These are phyloP conservation scores for Coemansia sp. DNA, from an alignment of 192 early-diverging fungal genomes.

Conservation along the genomic window DNA sequence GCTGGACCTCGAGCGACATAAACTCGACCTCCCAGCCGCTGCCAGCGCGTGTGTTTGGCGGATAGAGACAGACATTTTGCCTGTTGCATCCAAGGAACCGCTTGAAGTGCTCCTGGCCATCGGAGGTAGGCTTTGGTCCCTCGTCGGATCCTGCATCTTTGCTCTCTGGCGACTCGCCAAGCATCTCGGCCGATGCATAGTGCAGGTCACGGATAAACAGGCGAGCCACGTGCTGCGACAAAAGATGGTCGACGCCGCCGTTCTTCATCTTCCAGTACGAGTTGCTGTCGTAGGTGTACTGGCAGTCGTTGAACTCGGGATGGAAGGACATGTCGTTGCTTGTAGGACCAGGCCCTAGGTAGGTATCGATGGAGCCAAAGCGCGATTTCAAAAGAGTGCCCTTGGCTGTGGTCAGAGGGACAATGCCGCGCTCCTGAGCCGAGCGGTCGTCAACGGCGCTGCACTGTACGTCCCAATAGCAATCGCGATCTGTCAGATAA, in stretches of 20 bases:
- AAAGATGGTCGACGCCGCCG: slow-evolving; percentile 77
- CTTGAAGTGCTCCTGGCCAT: slow-evolving; percentile 94
- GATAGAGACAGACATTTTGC: slow-evolving; percentile 98
- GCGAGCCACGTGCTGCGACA: slow-evolving; percentile 90
- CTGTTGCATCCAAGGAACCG: slow-evolving; percentile 96
- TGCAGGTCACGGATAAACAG: slow-evolving; percentile 97
- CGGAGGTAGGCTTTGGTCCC: slow-evolving; percentile 40
- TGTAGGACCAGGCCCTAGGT: slow-evolving; percentile 60
- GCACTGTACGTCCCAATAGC: slow-evolving; percentile 96
- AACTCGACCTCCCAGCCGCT: slow-evolving; percentile 99
- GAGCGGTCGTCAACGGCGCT: slow-evolving; percentile 90
- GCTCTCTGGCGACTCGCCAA: slow-evolving; percentile 47
- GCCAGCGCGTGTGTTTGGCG: slow-evolving; percentile 78
- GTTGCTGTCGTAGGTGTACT: slow-evolving; percentile 72
- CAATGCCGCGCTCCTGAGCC: slow-evolving; percentile 76
- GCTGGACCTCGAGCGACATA: slow-evolving; percentile 91
- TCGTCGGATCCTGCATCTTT: not conserved
- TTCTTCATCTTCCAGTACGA: slow-evolving; percentile 70
- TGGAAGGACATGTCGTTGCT: slow-evolving; percentile 60
- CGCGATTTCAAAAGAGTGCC: slow-evolving; percentile 90
- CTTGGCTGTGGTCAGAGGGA: slow-evolving; percentile 70
- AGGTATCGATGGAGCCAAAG: slow-evolving; percentile 90
- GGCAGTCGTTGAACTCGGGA: slow-evolving; percentile 87
- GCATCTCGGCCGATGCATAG: slow-evolving; percentile 79
- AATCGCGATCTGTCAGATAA: slow-evolving; percentile 90